Conservation (phyloP, 1,139 yeast species). For the Yamadazyma songkhlaensis region DNA sequence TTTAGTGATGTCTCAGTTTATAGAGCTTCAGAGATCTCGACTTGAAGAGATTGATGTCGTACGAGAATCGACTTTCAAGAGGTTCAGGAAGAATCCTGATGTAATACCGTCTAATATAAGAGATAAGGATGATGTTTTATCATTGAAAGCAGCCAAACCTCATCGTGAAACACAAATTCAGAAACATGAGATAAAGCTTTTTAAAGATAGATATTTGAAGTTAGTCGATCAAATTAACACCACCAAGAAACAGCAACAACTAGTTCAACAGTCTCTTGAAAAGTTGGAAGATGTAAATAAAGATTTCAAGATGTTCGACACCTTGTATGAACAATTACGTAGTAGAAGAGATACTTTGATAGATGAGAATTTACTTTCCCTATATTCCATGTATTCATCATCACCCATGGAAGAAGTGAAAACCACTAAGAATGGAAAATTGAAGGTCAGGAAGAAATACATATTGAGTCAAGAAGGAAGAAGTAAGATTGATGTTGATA, state of each 20-base stretch:
- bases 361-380: constrained; percentile 17
- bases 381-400: constrained; percentile 39
- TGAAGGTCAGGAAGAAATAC: constrained; percentile 32
- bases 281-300: constrained; percentile 24
- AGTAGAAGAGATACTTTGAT: constrained; percentile 4
- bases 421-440: constrained; percentile 20
- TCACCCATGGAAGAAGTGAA: constrained; percentile 18
- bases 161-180: constrained; percentile 51
- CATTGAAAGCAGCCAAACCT: constrained; percentile 29
- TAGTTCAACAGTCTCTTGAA: constrained; percentile 18
- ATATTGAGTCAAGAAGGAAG: constrained; percentile 49
- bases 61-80: constrained; percentile 28
- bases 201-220: constrained; percentile 46
- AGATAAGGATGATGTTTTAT: constrained; percentile 13
- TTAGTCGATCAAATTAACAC: constrained; percentile 3
- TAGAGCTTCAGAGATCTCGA: constrained; percentile 35
- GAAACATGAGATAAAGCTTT: constrained; percentile 63
- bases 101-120: constrained; percentile 10
- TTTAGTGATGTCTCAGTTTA: constrained; percentile 25
- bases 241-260: constrained; percentile 2
- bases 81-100: constrained; percentile 31
- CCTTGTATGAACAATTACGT: constrained; percentile 21
- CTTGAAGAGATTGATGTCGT: constrained; percentile 39
- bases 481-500: constrained; percentile 41
- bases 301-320: constrained; percentile 44